Evolutionary conservation across 202 grass and related monocot species (phyloP), one percentile per base, ranked within the genome.

Genomic region (Brachypodium distachyon): DNA sequence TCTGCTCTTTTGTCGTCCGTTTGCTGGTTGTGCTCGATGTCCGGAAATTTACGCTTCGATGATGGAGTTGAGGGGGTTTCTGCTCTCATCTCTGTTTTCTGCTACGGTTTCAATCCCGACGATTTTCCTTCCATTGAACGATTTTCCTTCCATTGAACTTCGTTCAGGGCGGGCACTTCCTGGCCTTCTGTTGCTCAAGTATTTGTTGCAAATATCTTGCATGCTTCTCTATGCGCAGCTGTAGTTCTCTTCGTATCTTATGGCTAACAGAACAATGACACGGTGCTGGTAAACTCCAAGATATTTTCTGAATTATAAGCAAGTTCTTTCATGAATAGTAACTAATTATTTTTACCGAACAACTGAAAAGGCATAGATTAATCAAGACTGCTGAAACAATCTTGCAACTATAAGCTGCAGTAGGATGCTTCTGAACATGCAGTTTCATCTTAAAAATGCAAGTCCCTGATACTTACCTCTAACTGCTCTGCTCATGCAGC

Each of bases 401-500:
- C n/a, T n/a, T n/a, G n/a, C 27, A 72, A 80, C 43, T 5, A 74
- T 42, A 73, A 43, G 17, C 23, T 17, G n/a, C n/a, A n/a, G 25
- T 44, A 70, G 19, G 3, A 70, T 36, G 12, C 25, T 48, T 32
- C 13, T 63, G 64, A 23, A 55, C 13, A 61, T n/a, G 23, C 33
- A 61, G 17, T 62, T 12, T 43, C 57, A 43, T n/a, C n/a, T n/a
- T n/a, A 67, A 67, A n/a, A 10, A 67, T 28, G 29, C 12, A 76
- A 61, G 57, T 49, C 9, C 7, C 27, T 64, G 47, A 50, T 80
- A 58, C 36, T 70, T 80, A 89, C 93, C 90, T 91, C 93, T 18
- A 97, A 81, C 81, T 93, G 90, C n/a, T n/a, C n/a, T n/a, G n/a
- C 85, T 97, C 88, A 51, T 91, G 88, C 9, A 97, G 83, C 67